phyloP scores from a whole-genome alignment of 2,329 filamentous ascomycete genomes.

The Cladosporium velox region DNA sequence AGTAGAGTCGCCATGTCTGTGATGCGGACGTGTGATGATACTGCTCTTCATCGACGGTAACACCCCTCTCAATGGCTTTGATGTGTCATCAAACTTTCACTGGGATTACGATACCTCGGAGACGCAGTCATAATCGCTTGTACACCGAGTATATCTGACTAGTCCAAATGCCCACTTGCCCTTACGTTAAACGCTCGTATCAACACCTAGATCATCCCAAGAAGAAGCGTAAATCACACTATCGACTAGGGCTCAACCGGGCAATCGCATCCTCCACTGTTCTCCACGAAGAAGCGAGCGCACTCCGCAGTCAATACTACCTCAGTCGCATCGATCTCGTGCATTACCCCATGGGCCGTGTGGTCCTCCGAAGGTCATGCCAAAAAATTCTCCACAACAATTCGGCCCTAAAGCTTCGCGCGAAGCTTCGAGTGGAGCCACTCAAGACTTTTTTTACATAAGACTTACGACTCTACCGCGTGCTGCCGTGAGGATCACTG shows the following conservation, averaged over 20 bases:
- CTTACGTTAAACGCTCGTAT: neutral
- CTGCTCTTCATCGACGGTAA: neutral
- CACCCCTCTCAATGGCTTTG: neutral
- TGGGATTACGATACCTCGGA: neutral
- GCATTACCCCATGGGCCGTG: slow-evolving; percentile 15
- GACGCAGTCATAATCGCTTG: neutral
- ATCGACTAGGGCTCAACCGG: slow-evolving; percentile 6
- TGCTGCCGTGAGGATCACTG: slow-evolving; percentile 5
- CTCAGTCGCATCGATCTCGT: slow-evolving; percentile 7
- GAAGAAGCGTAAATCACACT: neutral
- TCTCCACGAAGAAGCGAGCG: slow-evolving; percentile 6
- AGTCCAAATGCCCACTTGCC: neutral
- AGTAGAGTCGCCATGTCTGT: neutral
- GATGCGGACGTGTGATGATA: neutral
- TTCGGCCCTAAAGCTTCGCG: neutral
- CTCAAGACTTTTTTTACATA: slow-evolving; percentile 1
- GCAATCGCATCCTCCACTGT: slow-evolving; percentile 9
- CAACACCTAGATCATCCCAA: neutral
- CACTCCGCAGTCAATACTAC: slow-evolving; percentile 5
- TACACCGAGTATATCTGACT: neutral
- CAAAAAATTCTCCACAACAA: slow-evolving; percentile 8
- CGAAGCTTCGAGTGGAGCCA: slow-evolving; percentile 1
- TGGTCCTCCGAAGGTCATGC: neutral
- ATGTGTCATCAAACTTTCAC: neutral
- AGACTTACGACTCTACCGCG: slow-evolving; percentile 11